Evolutionary conservation across 2,329 filamentous ascomycete genomes (phyloP), one percentile per base, ranked within the genome.

Genomic region (Ceratocystiopsis brevicomis): DNA sequence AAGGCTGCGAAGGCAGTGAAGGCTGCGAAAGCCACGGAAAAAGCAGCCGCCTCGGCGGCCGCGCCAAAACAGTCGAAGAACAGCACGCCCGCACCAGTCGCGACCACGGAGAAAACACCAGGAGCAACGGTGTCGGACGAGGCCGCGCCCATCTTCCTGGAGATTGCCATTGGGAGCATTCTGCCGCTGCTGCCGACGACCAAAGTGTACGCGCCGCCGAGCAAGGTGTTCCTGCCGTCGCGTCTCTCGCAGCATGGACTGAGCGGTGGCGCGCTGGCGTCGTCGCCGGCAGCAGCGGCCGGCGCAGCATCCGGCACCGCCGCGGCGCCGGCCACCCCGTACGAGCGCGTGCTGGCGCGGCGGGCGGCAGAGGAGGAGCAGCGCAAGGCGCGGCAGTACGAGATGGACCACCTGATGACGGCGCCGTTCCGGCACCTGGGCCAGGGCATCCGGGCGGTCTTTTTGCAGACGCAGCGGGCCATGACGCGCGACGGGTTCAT

Each of bases 401-500:
- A 74, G 55, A 63, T 65, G 58, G 60, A 65, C 43, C 68, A 75
- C 52, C 54, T 75, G 35, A 59, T 77, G 59, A 74, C 69, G 11
- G 62, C 66, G 53, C 72, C 72, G 16, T 73, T 78, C 49, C 62
- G 73, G 17, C 64, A 71, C 49, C 55, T 65, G 1, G 59, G 57
- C 16, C 60, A 61, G 47, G 67, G 58, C 0, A 51, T 67, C 3
- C 53, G 53, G 18, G 56, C 54, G 9, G 53, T 70, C 42, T 69
- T 68, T 48, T 44, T 51, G 6, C 66, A 64, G 9, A 57, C 73
- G 18, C 61, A 60, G 45, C 61, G 69, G 40, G 65, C 69, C 2
- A 63, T 74, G 54, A 69, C 67, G 15, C 65, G 71, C 43, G 69
- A 71, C 45, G 74, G 73, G 0, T 76, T 73, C 47, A 61, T 66